Evolutionary conservation across 345 rosid species (phyloP), one percentile per base, ranked within the genome.

Genomic region (Arabis alpina): DNA sequence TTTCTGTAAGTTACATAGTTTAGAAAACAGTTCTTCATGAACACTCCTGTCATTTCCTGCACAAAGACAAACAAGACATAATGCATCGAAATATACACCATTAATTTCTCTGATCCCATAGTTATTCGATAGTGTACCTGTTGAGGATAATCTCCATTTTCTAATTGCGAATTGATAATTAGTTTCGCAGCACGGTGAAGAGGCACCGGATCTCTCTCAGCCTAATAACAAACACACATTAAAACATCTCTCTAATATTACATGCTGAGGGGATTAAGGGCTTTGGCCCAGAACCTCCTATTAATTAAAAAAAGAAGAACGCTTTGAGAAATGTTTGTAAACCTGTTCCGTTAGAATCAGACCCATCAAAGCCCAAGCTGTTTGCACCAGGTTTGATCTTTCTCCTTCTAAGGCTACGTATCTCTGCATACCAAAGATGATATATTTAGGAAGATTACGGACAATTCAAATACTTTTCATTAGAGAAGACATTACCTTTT

Each of bases 21-120:
- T 54, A 87, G 73, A 85, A 87, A 83, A 71, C 92, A 80, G 69
- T 85, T 87, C 80, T 77, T 81, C 82, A 73, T 82, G 75, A 85
- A 85, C 16, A 80, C 92, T 13, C 93, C 88, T 32, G 86, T 85
- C 61, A 87, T 71, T 67, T 84, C 88, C 90, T 84, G 72, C 64
- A 25, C 12, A 60, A 15, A 12, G 4, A 6, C 64, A 41, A 32
- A 12, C 64, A 42, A 25, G 16, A 19, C 23, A 19, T 19, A 19
- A 19, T 19, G 23, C 23, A 19, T 19, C 23, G 23, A 8, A 13
- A 53, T 12, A 53, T 12, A 24, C 13, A 49, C 30, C 7, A 19
- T 10, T 24, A 59, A 6, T 3, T 6, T 14, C 41, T 28, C 37
- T 27, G 24, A 16, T 61, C 52, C 8, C 8, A 55, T 27, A 61